Base-by-base conservation (phyloP, 495 filamentous ascomycete genomes). In the Geoglossum glabrum region DNA sequence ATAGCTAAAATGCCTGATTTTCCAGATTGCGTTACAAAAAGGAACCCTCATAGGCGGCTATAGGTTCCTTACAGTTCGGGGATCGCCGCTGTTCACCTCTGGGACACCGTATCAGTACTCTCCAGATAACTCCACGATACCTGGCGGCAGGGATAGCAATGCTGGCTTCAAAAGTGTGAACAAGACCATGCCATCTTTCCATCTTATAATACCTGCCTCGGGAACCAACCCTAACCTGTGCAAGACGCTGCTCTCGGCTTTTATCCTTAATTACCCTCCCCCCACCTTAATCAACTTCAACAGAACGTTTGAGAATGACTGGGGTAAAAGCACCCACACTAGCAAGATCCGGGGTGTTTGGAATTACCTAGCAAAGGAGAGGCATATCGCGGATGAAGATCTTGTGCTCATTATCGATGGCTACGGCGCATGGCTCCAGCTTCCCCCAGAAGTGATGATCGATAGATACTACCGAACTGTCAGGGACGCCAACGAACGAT, bases 211-310 rank as follows among this genome's bases (percentile, higher is more conserved):
- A 21, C 76, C 78, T 19, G 73, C 76, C 8, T 69, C 68, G 43
- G 68, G 67, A 26, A 70, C 71, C n/a, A 75, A 73, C 46, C 64
- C 71, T 30, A 67, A 75, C 19, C 69, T 83, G 21, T 84, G 81
- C 66, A 78, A 79, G 55, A 77, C 78, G 1, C 47, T 83, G 26
- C 69, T 81, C 3, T 81, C 79, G 0, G 73, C 78, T 3, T 78
- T 79, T 67, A 71, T 82, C 3, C 68, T 84, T 40, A 74, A 76
- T 60, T 84, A 81, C 56, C 81, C 81, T 4, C 71, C 79, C 10
- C 76, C 79, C 23, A 81, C 73, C 0, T 59, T 83, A 46, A 66
- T 83, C 50, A 73, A 74, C 57, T 78, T 69, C n/a, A 64, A 64
- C 34, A 62, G 69, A 63, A 45, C 63, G 59, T 54, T 68, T 58